Conservation (phyloP, 176 grass and related monocot species). For the Juncus inflexus region DNA sequence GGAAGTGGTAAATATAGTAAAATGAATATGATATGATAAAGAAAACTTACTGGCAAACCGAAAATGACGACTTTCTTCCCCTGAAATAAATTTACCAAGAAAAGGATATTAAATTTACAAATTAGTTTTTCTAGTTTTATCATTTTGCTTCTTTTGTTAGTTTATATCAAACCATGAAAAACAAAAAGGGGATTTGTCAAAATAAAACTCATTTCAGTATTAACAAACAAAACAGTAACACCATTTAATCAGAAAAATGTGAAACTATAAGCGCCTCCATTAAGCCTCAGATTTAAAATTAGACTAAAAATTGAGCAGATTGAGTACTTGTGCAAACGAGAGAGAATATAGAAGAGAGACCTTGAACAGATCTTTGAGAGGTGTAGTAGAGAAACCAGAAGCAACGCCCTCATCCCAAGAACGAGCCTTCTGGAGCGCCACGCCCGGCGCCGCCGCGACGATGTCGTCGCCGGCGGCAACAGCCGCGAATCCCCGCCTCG, state of each 20-base stretch:
- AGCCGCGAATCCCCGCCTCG: constrained; percentile 33
- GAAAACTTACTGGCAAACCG: constrained; percentile 68
- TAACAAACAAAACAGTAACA: background rate
- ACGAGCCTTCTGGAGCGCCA: constrained; percentile 82
- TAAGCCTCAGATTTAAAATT: constrained; percentile 8
- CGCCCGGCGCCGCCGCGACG: constrained; percentile 54
- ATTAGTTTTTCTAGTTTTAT: too few species aligned
- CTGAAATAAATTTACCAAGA: constrained; percentile 37
- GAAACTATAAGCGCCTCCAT: background rate
- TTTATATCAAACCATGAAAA: too few species aligned
- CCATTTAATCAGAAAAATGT: background rate
- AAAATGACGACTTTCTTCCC: constrained; percentile 98
- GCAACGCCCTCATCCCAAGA: constrained; percentile 87
- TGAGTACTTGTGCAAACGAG: background rate
- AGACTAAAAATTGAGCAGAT: background rate
- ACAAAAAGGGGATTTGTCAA: too few species aligned
- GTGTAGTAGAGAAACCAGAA: constrained; percentile 81
- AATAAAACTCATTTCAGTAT: background rate
- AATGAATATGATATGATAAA: too few species aligned
- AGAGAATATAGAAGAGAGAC: constrained; percentile 17
- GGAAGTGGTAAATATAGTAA: too few species aligned
- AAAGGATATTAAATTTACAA: too few species aligned
- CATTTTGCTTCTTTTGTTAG: too few species aligned
- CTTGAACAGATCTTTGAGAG: constrained; percentile 77
- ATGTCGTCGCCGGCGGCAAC: constrained; percentile 56